A percentile compares a stretch with the other conserved stretches of the same genome.
These are phyloP conservation scores for Backusella psychrophila DNA, from an alignment of 192 early-diverging fungal genomes.

Conservation along the genomic window DNA sequence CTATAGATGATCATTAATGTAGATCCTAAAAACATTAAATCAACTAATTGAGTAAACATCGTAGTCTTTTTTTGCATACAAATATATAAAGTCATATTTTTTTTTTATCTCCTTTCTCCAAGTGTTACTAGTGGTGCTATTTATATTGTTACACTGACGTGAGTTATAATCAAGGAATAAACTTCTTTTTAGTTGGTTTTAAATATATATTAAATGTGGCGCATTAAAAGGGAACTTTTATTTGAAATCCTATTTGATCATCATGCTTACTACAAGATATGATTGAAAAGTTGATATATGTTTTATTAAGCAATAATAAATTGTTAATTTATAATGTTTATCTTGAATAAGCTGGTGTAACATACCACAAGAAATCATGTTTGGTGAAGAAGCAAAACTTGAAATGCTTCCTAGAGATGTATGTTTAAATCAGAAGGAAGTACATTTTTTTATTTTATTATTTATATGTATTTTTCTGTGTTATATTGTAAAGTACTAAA, in stretches of 20 bases:
- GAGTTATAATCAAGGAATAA: background rate
- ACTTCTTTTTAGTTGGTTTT: background rate
- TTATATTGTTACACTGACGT: background rate
- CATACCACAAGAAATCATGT: background rate
- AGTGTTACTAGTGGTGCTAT: background rate
- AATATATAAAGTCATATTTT: background rate
- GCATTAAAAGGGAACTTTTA: background rate
- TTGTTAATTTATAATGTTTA: background rate
- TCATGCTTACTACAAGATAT: background rate
- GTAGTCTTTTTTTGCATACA: background rate
- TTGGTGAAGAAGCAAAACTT: background rate
- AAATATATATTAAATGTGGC: background rate
- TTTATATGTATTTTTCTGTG: no score
- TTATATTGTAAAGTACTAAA: background rate
- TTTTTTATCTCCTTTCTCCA: background rate
- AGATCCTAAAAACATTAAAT: background rate
- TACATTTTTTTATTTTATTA: background rate
- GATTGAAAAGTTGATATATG: background rate
- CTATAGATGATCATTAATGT: background rate
- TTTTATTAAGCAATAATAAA: background rate
- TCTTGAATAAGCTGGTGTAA: background rate
- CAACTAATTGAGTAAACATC: background rate
- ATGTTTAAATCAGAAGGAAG: background rate
- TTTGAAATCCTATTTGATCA: background rate
- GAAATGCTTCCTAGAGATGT: background rate